These are phyloP conservation scores for Lecanicillium sp. DNA, from an alignment of 2,329 filamentous ascomycete species.

Conservation along the genomic window DNA sequence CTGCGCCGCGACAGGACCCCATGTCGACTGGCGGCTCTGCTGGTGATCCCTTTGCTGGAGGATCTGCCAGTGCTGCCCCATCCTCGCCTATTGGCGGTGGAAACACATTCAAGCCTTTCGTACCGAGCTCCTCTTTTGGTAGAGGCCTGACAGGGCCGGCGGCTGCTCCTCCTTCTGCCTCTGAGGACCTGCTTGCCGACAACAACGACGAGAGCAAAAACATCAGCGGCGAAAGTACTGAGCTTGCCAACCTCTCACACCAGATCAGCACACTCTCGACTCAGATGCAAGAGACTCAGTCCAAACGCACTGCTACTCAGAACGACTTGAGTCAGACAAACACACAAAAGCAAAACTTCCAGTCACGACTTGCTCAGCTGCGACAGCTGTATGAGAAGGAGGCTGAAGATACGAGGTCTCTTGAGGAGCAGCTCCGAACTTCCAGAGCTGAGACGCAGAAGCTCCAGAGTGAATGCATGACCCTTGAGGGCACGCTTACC, in stretches of 20 bases:
- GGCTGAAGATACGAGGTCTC: constrained; percentile 72
- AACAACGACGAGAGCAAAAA: constrained; percentile 85
- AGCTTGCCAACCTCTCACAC: constrained; percentile 92
- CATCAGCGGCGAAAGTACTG: constrained; percentile 80
- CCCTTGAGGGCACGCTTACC: constrained; percentile 72
- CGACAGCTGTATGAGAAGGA: constrained; percentile 89
- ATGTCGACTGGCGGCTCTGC: constrained; percentile 71
- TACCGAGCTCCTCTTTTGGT: constrained; percentile 89
- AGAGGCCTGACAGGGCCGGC: constrained; percentile 70
- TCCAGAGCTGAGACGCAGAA: constrained; percentile 78
- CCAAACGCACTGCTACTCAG: constrained; percentile 71
- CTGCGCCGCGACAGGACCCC: constrained; percentile 52
- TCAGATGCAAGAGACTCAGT: constrained; percentile 90
- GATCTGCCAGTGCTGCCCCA: constrained; percentile 49
- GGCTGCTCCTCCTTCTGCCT: constrained; percentile 42
- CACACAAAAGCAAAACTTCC: constrained; percentile 88
- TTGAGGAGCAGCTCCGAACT: constrained; percentile 75
- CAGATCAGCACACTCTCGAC: constrained; percentile 86
- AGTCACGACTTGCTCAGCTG: constrained; percentile 79
- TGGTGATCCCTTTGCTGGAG: constrained; percentile 57
- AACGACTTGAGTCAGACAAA: constrained; percentile 75
- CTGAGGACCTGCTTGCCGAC: constrained; percentile 87
- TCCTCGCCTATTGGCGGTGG: constrained; percentile 39
- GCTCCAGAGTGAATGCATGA: constrained; percentile 74
- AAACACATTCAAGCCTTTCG: constrained; percentile 76